These are phyloP conservation scores for Apiosordaria backusii DNA, from an alignment of 495 filamentous ascomycete genomes.

Conservation along the genomic window DNA sequence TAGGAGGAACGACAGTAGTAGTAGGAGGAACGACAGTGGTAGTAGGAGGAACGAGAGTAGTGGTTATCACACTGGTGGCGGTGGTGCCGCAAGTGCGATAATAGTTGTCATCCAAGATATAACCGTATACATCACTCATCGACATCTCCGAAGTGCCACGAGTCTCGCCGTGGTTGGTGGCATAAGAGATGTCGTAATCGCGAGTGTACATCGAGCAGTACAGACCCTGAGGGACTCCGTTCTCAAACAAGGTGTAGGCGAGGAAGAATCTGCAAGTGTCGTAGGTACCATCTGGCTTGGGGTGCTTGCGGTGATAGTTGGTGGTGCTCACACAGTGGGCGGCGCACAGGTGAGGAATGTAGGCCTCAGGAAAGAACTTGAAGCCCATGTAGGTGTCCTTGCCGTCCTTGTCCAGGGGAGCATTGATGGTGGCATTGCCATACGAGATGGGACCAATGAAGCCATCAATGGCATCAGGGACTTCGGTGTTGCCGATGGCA, in stretches of 20 bases:
- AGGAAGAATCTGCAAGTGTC: slow-evolving; percentile 18
- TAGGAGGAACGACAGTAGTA: background rate
- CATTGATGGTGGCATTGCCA: slow-evolving; percentile 20
- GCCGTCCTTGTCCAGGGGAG: slow-evolving; percentile 18
- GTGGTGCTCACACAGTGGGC: slow-evolving; percentile 17
- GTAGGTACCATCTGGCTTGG: slow-evolving; percentile 12
- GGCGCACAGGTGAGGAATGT: slow-evolving; percentile 20
- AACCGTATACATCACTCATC: slow-evolving; percentile 12
- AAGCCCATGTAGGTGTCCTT: slow-evolving; percentile 19
- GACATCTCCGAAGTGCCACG: background rate
- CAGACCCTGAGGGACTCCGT: slow-evolving; percentile 13
- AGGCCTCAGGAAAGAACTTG: slow-evolving; percentile 21
- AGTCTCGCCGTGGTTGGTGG: slow-evolving; percentile 14
- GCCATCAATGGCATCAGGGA: slow-evolving; percentile 13
- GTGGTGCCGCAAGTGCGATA: slow-evolving; percentile 7
- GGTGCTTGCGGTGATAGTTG: slow-evolving; percentile 21
- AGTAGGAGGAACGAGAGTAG: background rate
- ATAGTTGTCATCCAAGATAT: slow-evolving; percentile 8
- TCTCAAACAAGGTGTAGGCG: slow-evolving; percentile 18
- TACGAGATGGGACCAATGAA: slow-evolving; percentile 17
- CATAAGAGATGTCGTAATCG: slow-evolving; percentile 17
- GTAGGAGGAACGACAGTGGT: background rate
- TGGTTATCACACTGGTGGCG: slow-evolving; percentile 1
- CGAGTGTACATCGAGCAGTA: slow-evolving; percentile 21
- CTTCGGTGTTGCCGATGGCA: background rate